Conservation (phyloP, 2,329 filamentous ascomycete species). For the Berkeleyomyces rouxiae region DNA sequence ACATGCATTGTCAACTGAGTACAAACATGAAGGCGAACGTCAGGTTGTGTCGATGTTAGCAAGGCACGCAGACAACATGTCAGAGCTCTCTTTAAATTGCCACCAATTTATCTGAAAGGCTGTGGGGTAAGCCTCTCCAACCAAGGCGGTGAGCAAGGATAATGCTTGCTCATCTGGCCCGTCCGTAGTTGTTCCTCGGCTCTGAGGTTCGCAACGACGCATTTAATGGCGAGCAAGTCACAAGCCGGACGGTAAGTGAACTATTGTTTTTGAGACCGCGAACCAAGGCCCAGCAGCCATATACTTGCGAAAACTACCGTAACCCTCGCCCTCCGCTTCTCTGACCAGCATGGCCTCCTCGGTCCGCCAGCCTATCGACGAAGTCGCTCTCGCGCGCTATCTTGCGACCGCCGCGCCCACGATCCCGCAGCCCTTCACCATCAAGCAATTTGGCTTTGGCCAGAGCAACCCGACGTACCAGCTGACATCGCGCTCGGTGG, state of each 20-base stretch:
- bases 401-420: conserved; percentile 25
- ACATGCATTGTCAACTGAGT: no score
- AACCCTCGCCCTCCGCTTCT: no score
- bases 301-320: no score
- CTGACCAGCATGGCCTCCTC: conserved; percentile 53
- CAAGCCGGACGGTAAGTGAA: background rate
- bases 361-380: conserved; percentile 80
- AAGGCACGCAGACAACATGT: no score
- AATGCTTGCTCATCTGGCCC: background rate
- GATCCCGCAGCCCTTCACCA: background rate
- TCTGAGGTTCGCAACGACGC: background rate
- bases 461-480: conserved; percentile 97
- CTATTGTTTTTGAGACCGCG: no score
- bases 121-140: no score
- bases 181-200: background rate
- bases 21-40: no score
- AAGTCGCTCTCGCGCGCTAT: conserved; percentile 62
- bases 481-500: conserved; percentile 39
- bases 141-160: background rate
- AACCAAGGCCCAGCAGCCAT: no score
- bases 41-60: no score
- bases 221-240: background rate
- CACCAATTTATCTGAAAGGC: no score
- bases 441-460: conserved; percentile 72
- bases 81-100: no score